Percentiles rank a stretch among this genome's conserved stretches.
Evolutionary conservation across 345 rosid species (phyloP).

Genomic region (Eucalyptus coolabah): DNA sequence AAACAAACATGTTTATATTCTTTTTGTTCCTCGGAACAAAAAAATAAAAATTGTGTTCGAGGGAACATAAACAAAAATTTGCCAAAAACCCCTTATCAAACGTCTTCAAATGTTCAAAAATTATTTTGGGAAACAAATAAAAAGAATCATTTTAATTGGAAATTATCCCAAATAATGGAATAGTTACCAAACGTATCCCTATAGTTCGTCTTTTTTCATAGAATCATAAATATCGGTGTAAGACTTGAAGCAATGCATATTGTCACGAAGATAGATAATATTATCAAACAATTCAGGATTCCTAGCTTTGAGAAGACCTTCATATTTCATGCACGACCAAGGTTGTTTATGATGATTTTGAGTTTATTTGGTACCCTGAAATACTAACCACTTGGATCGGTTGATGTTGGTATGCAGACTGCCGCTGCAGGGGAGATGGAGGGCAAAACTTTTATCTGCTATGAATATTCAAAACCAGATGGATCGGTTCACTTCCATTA

Average conservation of each 20-base stretch:
- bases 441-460: constrained; percentile 10
- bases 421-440: not conserved
- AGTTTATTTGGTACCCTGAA: not conserved
- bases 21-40: rapidly evolving
- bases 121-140: no score
- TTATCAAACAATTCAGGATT: not conserved
- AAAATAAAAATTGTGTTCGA: rapidly evolving
- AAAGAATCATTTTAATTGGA: rapidly evolving
- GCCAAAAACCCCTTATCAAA: no score
- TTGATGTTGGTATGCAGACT: not conserved
- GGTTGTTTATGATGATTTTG: not conserved
- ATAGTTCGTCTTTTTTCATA: not conserved
- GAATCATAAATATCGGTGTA: not conserved
- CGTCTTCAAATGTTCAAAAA: no score
- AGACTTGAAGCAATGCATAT: not conserved
- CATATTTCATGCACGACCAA: not conserved
- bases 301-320: not conserved
- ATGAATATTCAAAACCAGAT: constrained; percentile 69
- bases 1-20: rapidly evolving
- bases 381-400: not conserved
- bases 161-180: no score
- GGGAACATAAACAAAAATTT: no score
- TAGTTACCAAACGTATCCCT: not conserved
- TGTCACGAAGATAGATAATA: not conserved
- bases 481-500: constrained; percentile 64